Evolutionary conservation across 495 filamentous ascomycete genomes (phyloP), one percentile per base, ranked within the genome.

Genomic region (Diplogelasinospora grovesii): DNA sequence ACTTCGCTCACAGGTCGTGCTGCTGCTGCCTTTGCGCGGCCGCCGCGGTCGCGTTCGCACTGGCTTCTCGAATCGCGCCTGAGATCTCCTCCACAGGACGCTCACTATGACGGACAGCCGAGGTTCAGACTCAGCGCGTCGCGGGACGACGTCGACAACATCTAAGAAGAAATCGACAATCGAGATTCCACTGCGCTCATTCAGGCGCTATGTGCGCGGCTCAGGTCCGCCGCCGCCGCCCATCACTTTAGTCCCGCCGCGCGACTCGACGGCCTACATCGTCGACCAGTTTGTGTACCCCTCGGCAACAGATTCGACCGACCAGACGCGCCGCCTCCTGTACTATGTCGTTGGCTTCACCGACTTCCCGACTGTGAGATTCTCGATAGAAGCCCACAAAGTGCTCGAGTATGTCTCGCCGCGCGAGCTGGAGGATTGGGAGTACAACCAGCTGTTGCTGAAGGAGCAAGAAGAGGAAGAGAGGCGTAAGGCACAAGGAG

Each of bases 381-480:
- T 60, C n/a, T 11, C 59, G 13, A 19, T 73, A 8, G 57, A 63
- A 0, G 62, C 59, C 45, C 45, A 61, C 21, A 45, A 65, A 32
- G 52, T 62, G 8, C 49, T 64, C 16, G 61, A 71, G 2, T 73
- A 71, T 38, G 63, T 71, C 36, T 69, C 68, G 2, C 66, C 67
- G 3, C 51, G 61, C 4, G 51, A 57, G 32, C 31, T 70, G 10
- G 69, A 73, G 39, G 59, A 69, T 5, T 73, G 62, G 54, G 69
- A 71, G 31, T 63, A 60, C 39, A 33, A 43, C 5, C 38, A 50
- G 2, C 39, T 45, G 13, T 45, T 53, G 24, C 52, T 50, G 26
- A 56, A 61, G 29, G 40, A 61, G 24, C 56, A 60, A 18, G 38
- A 48, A 14, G 49, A 20, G 14, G 19, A 16, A 9, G 36, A 46